phyloP scores from a whole-genome alignment of 768 basidiomycete genomes.

The Panaeolus papilionaceus region DNA sequence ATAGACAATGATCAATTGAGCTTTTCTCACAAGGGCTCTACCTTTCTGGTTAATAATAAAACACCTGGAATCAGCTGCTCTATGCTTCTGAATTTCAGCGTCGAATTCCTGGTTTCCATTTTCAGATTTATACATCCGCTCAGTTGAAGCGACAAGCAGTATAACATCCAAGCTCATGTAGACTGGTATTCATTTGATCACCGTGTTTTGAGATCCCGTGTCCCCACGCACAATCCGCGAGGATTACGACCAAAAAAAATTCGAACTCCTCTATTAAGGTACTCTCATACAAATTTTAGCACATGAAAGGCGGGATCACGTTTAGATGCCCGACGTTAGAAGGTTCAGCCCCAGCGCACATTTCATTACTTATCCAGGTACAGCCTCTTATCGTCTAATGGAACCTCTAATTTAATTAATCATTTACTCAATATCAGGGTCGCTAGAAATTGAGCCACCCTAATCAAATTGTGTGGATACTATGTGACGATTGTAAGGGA shows the following conservation, averaged over 20 bases:
- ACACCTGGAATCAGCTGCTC: conserved; percentile 4
- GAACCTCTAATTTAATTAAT: neutral
- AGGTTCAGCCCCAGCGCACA: neutral
- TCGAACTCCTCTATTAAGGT: neutral
- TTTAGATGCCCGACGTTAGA: neutral
- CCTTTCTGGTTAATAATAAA: neutral
- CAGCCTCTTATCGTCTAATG: conserved; percentile 2
- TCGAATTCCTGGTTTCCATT: neutral
- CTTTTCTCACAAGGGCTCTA: conserved; percentile 4
- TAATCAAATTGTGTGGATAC: neutral
- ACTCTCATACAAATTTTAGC: neutral
- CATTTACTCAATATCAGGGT: conserved; percentile 8
- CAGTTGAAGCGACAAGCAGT: neutral
- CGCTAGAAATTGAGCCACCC: neutral
- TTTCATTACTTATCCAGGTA: neutral
- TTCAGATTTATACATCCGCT: neutral
- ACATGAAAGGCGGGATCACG: conserved; percentile 3
- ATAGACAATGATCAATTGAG: neutral
- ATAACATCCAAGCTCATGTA: neutral
- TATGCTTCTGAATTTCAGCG: neutral
- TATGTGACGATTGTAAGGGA: neutral
- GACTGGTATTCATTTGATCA: conserved; percentile 1
- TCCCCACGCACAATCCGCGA: conserved; percentile 14
- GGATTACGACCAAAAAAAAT: neutral
- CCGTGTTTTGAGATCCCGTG: conserved; percentile 11